Conservation (phyloP, 225 moss, liverwort and hornwort species). For the Thuidium tamariscinum region DNA sequence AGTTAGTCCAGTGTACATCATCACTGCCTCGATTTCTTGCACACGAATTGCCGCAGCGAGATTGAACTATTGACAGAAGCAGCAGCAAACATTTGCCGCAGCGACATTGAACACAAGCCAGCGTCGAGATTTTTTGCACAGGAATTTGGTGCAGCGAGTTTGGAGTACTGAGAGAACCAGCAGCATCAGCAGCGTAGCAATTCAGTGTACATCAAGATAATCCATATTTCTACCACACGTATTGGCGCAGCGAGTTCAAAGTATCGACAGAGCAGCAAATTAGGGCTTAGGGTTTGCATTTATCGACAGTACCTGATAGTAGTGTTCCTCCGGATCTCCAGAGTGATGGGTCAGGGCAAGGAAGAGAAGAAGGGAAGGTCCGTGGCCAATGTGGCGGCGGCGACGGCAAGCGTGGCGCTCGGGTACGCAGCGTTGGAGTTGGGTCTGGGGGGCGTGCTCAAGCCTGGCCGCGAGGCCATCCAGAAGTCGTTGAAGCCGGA, state of each 20-base stretch:
- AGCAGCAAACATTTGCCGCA: background rate
- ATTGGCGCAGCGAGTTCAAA: background rate
- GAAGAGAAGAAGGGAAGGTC: slow-evolving; percentile 9
- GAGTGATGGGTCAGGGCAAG: slow-evolving; percentile 19
- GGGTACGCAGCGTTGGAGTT: slow-evolving; percentile 33
- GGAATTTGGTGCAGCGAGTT: background rate
- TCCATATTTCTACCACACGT: no score
- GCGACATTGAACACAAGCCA: background rate
- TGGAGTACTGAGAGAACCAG: background rate
- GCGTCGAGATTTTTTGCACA: background rate
- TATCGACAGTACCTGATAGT: background rate
- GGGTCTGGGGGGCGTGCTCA: slow-evolving; percentile 8
- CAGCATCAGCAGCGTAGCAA: background rate
- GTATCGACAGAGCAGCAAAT: background rate
- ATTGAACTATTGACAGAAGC: background rate
- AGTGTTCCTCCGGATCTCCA: no score
- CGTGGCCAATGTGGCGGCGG: slow-evolving; percentile 3
- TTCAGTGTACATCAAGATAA: background rate
- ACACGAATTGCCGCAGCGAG: background rate
- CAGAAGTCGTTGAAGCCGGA: slow-evolving; percentile 7
- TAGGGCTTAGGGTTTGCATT: background rate
- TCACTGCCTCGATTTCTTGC: background rate
- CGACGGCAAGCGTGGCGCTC: slow-evolving; percentile 25
- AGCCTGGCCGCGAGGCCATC: slow-evolving; percentile 22
- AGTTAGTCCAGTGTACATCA: background rate